A percentile compares a stretch with the other conserved stretches of the same genome.
Conservation (phyloP, 495 filamentous ascomycete species). For the Ascodesmis nigricans region DNA sequence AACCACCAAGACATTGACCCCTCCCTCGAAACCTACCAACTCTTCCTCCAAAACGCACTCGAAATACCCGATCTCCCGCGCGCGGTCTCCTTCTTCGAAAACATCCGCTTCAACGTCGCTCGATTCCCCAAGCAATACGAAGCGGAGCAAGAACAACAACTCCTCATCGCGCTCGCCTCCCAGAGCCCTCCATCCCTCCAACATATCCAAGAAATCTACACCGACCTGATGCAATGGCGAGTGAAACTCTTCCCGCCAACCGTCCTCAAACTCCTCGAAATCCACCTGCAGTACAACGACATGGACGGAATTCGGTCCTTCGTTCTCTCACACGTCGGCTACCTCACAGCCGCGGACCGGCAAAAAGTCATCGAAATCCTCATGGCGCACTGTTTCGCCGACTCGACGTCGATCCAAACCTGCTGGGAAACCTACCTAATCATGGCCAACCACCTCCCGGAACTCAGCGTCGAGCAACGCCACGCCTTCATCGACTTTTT, state of each 20-base stretch:
- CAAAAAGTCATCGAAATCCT: slow-evolving; percentile 38
- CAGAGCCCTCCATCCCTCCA: slow-evolving; percentile 35
- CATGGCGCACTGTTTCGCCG: slow-evolving; percentile 39
- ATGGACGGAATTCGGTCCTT: slow-evolving; percentile 54
- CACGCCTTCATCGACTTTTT: slow-evolving; percentile 60
- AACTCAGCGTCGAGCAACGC: slow-evolving; percentile 37
- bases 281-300: slow-evolving; percentile 52
- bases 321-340: slow-evolving; percentile 41
- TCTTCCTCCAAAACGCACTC: slow-evolving; percentile 56
- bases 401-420: slow-evolving; percentile 34
- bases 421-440: slow-evolving; percentile 70
- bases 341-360: slow-evolving; percentile 43
- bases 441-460: slow-evolving; percentile 54
- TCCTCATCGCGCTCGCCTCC: slow-evolving; percentile 44
- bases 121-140: slow-evolving; percentile 12
- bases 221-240: slow-evolving; percentile 51
- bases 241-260: slow-evolving; percentile 47
- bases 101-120: too few relatives aligned
- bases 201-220: slow-evolving; percentile 44
- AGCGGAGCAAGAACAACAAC: slow-evolving; percentile 5
- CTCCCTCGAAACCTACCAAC: slow-evolving; percentile 40
- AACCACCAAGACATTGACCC: slow-evolving; percentile 38
- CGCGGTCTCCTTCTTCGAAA: slow-evolving; percentile 37
- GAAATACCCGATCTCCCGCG: slow-evolving; percentile 44
- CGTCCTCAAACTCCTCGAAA: slow-evolving; percentile 41